Conservation (phyloP, 2,329 filamentous ascomycete species). For the Nakataea oryzae region DNA sequence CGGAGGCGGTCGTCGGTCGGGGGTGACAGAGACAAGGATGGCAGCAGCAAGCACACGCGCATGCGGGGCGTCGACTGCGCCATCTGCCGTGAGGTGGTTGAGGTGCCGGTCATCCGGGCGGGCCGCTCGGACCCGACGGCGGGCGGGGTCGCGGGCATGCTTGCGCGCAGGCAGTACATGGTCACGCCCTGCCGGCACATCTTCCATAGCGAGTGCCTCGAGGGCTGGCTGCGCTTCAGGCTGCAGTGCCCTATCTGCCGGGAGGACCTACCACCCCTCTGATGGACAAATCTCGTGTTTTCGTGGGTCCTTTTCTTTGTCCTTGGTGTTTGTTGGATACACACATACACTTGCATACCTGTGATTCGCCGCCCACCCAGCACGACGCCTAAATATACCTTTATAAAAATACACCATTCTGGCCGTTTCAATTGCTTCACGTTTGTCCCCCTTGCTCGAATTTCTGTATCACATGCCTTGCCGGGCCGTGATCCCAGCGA, state of each 20-base stretch:
- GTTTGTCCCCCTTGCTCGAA: background rate
- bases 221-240: constrained; percentile 91
- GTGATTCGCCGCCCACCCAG: background rate
- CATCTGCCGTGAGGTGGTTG: constrained; percentile 85
- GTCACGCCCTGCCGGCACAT: constrained; percentile 94
- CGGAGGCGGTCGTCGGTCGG: constrained; percentile 17
- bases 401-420: background rate
- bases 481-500: background rate
- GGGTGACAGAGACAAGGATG: constrained; percentile 20
- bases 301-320: background rate
- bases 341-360: background rate
- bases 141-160: constrained; percentile 52
- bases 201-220: constrained; percentile 83
- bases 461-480: no score
- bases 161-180: constrained; percentile 84
- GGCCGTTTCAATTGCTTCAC: background rate
- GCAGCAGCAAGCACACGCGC: constrained; percentile 6
- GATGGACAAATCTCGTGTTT: background rate
- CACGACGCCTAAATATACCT: background rate
- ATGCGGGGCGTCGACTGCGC: constrained; percentile 70
- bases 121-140: constrained; percentile 37
- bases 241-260: constrained; percentile 93
- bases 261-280: constrained; percentile 79
- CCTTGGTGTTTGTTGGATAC: background rate
- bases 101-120: constrained; percentile 69